A percentile compares a stretch with the other conserved stretches of the same genome.
phyloP scores from a whole-genome alignment of 768 basidiomycete genomes.

The Lentinula detonsa region DNA sequence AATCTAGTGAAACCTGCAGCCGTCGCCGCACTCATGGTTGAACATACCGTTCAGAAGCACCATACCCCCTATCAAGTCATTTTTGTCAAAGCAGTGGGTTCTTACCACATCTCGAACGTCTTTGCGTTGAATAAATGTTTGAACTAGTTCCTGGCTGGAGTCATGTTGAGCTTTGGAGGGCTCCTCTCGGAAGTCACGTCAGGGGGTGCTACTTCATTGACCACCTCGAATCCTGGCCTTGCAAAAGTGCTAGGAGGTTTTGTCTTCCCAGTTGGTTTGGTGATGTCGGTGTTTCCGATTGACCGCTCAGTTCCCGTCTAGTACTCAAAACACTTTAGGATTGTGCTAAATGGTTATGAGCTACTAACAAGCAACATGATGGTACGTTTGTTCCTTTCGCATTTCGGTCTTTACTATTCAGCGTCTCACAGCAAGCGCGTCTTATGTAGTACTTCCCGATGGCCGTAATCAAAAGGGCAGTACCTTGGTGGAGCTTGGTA shows the following conservation, averaged over 20 bases:
- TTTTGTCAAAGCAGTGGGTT: slow-evolving; percentile 67
- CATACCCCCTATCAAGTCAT: slow-evolving; percentile 51
- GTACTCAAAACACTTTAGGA: slow-evolving; percentile 37
- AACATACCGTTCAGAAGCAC: slow-evolving; percentile 57
- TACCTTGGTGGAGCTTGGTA: slow-evolving; percentile 63
- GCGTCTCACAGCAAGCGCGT: background rate
- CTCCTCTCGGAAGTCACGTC: slow-evolving; percentile 53
- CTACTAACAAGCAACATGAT: slow-evolving; percentile 75
- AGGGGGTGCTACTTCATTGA: slow-evolving; percentile 52
- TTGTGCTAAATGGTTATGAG: slow-evolving; percentile 64
- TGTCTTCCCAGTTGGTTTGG: slow-evolving; percentile 73
- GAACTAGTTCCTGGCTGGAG: slow-evolving; percentile 56
- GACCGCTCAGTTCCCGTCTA: background rate
- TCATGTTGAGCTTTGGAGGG: slow-evolving; percentile 73
- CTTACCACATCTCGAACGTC: background rate
- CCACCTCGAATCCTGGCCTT: slow-evolving; percentile 53
- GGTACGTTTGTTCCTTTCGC: slow-evolving; percentile 28
- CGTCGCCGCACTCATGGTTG: slow-evolving; percentile 53
- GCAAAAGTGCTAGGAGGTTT: slow-evolving; percentile 62
- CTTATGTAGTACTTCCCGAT: slow-evolving; percentile 56
- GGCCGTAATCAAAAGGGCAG: slow-evolving; percentile 51
- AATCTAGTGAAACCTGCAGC: slow-evolving; percentile 40
- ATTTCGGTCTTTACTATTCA: background rate
- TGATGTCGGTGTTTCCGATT: slow-evolving; percentile 44
- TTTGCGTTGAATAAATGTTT: background rate